Percentiles rank a stretch among this genome's conserved stretches.
These are phyloP conservation scores for Pouteria glomerata DNA, from an alignment of 148 eudicot genomes.

Conservation along the genomic window DNA sequence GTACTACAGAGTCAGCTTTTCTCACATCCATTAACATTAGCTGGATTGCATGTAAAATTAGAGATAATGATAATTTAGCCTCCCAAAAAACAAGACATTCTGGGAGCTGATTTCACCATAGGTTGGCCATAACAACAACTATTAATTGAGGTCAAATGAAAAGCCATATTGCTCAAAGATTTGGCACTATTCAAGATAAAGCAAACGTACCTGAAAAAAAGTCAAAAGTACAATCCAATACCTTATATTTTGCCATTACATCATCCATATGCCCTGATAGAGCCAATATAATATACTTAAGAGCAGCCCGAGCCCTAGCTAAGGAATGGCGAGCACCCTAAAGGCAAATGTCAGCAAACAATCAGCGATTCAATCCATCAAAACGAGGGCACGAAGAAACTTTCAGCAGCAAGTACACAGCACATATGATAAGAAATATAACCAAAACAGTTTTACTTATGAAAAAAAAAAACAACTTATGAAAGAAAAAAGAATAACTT, in stretches of 20 bases:
- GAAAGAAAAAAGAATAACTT: no score
- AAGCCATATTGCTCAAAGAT: neutral
- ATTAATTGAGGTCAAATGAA: neutral
- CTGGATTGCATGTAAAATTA: neutral
- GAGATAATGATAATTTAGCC: neutral
- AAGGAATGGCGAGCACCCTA: slow-evolving; percentile 50
- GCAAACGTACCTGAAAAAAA: neutral
- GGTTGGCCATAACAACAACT: neutral
- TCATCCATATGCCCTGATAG: slow-evolving; percentile 79
- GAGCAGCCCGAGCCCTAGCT: slow-evolving; percentile 65
- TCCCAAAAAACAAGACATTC: neutral
- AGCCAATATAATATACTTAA: slow-evolving; percentile 63
- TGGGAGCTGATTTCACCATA: neutral
- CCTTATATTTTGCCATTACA: slow-evolving; percentile 68
- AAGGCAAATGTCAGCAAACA: slow-evolving; percentile 2
- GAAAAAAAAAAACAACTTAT: no score
- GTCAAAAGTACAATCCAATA: slow-evolving; percentile 9
- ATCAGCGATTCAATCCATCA: neutral
- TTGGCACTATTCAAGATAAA: neutral
- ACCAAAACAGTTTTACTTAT: no score
- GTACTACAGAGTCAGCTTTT: neutral
- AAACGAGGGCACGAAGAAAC: neutral
- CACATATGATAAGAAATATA: neutral
- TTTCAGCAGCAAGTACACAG: slow-evolving; percentile 3
- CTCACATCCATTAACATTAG: neutral